Conservation (phyloP, 2,329 filamentous ascomycete genomes). For the Endoconidiophora laricicola region DNA sequence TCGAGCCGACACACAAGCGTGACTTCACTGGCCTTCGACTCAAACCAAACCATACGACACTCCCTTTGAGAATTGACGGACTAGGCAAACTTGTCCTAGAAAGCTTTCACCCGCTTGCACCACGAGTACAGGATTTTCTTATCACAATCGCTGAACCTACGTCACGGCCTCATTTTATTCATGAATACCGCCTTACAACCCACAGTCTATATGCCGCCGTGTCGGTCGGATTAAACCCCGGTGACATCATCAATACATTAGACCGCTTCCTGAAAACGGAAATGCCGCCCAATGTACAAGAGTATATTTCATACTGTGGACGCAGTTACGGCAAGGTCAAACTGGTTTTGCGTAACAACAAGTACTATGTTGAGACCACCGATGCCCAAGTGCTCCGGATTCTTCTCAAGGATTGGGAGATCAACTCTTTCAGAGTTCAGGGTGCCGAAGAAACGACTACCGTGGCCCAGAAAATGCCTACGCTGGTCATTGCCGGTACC, state of each 20-base stretch:
- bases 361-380: conserved; percentile 84
- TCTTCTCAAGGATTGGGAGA: conserved; percentile 69
- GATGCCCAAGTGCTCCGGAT: conserved; percentile 75
- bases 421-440: conserved; percentile 64
- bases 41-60: conserved; percentile 76
- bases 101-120: conserved; percentile 77
- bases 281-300: conserved; percentile 61
- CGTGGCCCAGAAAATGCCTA: conserved; percentile 70
- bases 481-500: conserved; percentile 83
- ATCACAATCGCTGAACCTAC: conserved; percentile 91
- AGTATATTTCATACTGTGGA: conserved; percentile 65
- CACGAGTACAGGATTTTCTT: conserved; percentile 81
- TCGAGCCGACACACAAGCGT: conserved; percentile 23
- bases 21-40: conserved; percentile 73
- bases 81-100: conserved; percentile 82
- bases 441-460: conserved; percentile 54
- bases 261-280: conserved; percentile 81
- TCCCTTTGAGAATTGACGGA: conserved; percentile 84
- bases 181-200: conserved; percentile 82
- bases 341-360: conserved; percentile 83
- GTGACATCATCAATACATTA: conserved; percentile 78
- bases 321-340: conserved; percentile 92
- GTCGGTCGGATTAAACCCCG: conserved; percentile 75
- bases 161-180: conserved; percentile 75
- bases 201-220: conserved; percentile 93